Evolutionary conservation across 1,284 basidiomycete species (phyloP).

Genomic region (Heterobasidion irregulare): DNA sequence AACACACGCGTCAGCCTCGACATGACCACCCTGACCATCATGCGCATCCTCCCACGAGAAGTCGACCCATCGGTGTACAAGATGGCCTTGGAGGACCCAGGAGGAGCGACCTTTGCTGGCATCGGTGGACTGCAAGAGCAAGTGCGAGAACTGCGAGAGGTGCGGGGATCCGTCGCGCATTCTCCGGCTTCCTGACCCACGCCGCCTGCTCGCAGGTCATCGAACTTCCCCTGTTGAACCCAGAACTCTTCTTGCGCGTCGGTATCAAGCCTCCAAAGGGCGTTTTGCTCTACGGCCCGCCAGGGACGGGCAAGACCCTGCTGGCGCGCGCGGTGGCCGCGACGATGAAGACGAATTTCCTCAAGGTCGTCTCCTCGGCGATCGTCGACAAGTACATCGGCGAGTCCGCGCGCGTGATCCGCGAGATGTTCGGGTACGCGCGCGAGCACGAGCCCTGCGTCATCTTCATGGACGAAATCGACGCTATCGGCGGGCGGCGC

Average conservation of each 20-base stretch:
- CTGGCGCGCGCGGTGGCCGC: constrained; percentile 95
- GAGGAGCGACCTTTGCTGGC: constrained; percentile 91
- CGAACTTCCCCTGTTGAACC: constrained; percentile 91
- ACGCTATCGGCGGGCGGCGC: constrained; percentile 91
- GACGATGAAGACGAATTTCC: constrained; percentile 93
- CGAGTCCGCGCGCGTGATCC: constrained; percentile 89
- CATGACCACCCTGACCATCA: constrained; percentile 99
- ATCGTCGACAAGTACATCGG: constrained; percentile 99
- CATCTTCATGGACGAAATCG: constrained; percentile 99
- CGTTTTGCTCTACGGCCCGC: constrained; percentile 88
- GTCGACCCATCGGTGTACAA: constrained; percentile 99
- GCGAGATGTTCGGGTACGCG: constrained; percentile 99
- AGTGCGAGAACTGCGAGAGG: constrained; percentile 93
- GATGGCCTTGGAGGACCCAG: constrained; percentile 98
- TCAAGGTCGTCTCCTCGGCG: constrained; percentile 98
- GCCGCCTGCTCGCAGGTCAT: constrained; percentile 58
- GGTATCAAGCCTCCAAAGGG: constrained; percentile 97
- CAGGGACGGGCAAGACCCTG: constrained; percentile 94
- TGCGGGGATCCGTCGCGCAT: constrained; percentile 20
- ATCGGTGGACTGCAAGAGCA: constrained; percentile 96
- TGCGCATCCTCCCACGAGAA: constrained; percentile 96
- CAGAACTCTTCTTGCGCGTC: constrained; percentile 91
- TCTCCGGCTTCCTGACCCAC: neutral
- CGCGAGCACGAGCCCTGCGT: constrained; percentile 97
- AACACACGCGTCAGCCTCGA: constrained; percentile 96